Evolutionary conservation across 345 rosid genomes (phyloP).

Genomic region (Balakata baccata): DNA sequence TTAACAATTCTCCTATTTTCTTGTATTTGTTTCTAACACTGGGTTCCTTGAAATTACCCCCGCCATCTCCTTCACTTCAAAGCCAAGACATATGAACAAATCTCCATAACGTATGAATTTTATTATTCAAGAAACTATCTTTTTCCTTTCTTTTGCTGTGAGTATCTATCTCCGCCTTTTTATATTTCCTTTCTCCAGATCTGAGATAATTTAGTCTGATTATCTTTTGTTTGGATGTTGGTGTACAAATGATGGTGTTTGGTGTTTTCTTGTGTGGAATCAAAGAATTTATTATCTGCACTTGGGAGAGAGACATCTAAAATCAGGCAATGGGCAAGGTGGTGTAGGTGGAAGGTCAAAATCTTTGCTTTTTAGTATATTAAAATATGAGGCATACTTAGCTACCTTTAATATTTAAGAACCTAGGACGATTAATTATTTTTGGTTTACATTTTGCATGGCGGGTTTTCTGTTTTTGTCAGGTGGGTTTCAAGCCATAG

Average conservation of each 20-base stretch:
- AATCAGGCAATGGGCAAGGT: neutral
- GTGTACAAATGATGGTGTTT: neutral
- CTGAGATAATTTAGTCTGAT: neutral
- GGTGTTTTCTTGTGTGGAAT: too few relatives aligned
- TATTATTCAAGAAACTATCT: neutral
- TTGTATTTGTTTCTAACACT: too few relatives aligned
- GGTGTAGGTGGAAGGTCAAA: neutral
- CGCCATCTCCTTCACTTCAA: neutral
- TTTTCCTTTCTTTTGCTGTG: slow-evolving; percentile 3
- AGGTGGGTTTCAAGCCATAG: neutral
- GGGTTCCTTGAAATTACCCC: too few relatives aligned
- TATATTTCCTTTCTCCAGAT: slow-evolving; percentile 5
- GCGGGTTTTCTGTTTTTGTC: neutral
- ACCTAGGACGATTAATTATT: too few relatives aligned
- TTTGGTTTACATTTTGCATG: too few relatives aligned
- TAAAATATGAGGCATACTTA: neutral
- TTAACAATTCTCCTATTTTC: too few relatives aligned
- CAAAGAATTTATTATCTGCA: neutral
- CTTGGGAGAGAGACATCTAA: slow-evolving; percentile 6
- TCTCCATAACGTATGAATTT: neutral
- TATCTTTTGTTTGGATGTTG: neutral
- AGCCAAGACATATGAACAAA: slow-evolving; percentile 2
- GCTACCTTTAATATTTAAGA: neutral
- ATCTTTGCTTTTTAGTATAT: slow-evolving; percentile 1
- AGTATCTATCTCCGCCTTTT: neutral